Percentiles rank a stretch among this genome's conserved stretches.
phyloP scores from a whole-genome alignment of 2,329 filamentous ascomycete genomes.

The Neonectria faginata region DNA sequence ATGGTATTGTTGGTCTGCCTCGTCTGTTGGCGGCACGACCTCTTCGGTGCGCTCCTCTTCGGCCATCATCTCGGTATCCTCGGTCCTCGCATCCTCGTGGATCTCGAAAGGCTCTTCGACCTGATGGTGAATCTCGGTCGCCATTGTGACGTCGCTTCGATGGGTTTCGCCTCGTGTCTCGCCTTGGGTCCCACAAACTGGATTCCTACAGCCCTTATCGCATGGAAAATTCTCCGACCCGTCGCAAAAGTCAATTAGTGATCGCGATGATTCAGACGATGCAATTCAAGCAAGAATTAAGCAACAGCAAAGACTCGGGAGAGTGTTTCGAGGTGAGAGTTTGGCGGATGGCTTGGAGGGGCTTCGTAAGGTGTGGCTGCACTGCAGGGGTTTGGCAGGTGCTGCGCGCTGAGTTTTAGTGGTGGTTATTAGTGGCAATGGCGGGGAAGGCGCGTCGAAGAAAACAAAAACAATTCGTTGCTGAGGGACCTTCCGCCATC shows the following conservation, averaged over 20 bases:
- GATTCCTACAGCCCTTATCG: conserved; percentile 11
- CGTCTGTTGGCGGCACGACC: conserved; percentile 38
- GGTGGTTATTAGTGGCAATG: conserved; percentile 33
- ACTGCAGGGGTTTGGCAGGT: conserved; percentile 42
- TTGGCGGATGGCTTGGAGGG: conserved; percentile 34
- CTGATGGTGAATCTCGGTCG: conserved; percentile 41
- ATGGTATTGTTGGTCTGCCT: conserved; percentile 42
- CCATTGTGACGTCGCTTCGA: conserved; percentile 35
- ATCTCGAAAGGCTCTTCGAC: conserved; percentile 58
- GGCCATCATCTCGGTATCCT: conserved; percentile 63
- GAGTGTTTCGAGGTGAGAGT: conserved; percentile 10
- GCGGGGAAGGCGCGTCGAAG: conserved; percentile 40
- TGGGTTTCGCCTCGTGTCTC: conserved; percentile 19
- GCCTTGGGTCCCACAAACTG: conserved; percentile 18
- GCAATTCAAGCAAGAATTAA: conserved; percentile 5
- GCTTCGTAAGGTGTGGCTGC: conserved; percentile 28
- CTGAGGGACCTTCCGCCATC: conserved; percentile 33
- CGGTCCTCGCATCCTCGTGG: conserved; percentile 62
- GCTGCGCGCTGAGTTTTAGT: conserved; percentile 39
- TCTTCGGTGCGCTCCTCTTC: conserved; percentile 53
- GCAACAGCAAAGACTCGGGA: conserved; percentile 9
- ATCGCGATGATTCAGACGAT: not conserved
- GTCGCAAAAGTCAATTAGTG: conserved; percentile 10
- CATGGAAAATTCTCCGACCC: conserved; percentile 2
- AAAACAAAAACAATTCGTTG: conserved; percentile 53